Evolutionary conservation across 106 monocot genomes (phyloP).

Genomic region (Narthecium ossifragum): DNA sequence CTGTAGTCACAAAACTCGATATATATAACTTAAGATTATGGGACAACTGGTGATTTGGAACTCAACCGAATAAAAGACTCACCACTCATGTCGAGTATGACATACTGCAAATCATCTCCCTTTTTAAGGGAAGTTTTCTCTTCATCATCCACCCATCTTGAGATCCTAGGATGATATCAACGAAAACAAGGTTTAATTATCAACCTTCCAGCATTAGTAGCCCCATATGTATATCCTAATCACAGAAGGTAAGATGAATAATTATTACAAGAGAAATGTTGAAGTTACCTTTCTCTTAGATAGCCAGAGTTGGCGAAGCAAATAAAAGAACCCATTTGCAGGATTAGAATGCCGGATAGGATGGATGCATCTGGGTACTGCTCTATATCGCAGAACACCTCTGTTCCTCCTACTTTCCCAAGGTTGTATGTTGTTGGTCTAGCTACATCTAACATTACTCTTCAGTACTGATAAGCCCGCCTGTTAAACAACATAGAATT

Average conservation of each 20-base stretch:
- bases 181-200: not conserved
- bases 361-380: constrained; percentile 43
- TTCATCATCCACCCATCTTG: constrained; percentile 52
- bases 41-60: not conserved
- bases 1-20: constrained; percentile 14
- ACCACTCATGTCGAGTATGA: constrained; percentile 57
- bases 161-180: constrained; percentile 20
- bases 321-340: constrained; percentile 45
- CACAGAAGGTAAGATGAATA: not conserved
- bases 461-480: constrained; percentile 53
- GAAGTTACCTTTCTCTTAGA: constrained; percentile 47
- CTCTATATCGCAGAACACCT: constrained; percentile 43
- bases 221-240: not conserved
- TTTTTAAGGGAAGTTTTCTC: constrained; percentile 8
- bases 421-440: constrained; percentile 70
- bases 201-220: too few species aligned
- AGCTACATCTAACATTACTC: constrained; percentile 62
- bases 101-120: constrained; percentile 19
- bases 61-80: not conserved
- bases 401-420: constrained; percentile 26
- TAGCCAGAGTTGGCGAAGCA: constrained; percentile 54
- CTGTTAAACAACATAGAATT: too few species aligned
- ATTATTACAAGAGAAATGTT: not conserved
- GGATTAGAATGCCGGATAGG: constrained; percentile 38
- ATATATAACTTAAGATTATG: not conserved